Base-by-base conservation (phyloP, 495 filamentous ascomycete species). In the Letharia columbiana region DNA sequence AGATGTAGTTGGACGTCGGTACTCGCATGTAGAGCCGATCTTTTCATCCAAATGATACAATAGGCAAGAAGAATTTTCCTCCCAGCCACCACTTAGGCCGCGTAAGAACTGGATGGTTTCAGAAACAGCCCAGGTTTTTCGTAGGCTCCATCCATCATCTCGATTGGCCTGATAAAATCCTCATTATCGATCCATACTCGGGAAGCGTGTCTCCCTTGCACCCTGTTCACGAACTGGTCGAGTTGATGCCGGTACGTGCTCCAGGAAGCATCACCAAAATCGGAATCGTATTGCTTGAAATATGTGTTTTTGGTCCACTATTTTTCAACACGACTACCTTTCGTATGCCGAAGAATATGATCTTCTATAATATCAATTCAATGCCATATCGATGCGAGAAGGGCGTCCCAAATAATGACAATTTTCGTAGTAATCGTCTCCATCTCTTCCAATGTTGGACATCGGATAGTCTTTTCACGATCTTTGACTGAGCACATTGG, bases 101-200 rank as follows among this genome's bases (percentile, higher is more conserved):
- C 23, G 35, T 41, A 61, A 10, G 35, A 8, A 49, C 61, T 63
- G 35, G 31, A 5, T 58, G 76, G 77, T 54, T 80, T 71, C n/a
- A 77, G 39, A 4, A 72, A 71, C 62, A 85, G 62, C 4, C 82
- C 81, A 50, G 76, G 73, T 66, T 80, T 80, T 41, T 62, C 65
- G 70, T 86, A 85, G 0, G 77, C 80, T 71, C 72, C 72, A 70
- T 87, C 85, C 35, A 86, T 72, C 74, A 79, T 79, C 71, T 77
- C 73, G 78, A 81, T 80, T 69, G 83, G 80, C 31, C 69, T 69
- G 49, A 86, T 79, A 31, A 78, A 83, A 54, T 86, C 82, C 63
- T 77, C 75, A 2, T 71, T 73, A 67, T 76, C 73, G 12, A 86
- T 71, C 84, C 85, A 86, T 8, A 28, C 23, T 28, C 74, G 75